phyloP scores from a whole-genome alignment of 495 filamentous ascomycete genomes.

The Aspergillus leporis region DNA sequence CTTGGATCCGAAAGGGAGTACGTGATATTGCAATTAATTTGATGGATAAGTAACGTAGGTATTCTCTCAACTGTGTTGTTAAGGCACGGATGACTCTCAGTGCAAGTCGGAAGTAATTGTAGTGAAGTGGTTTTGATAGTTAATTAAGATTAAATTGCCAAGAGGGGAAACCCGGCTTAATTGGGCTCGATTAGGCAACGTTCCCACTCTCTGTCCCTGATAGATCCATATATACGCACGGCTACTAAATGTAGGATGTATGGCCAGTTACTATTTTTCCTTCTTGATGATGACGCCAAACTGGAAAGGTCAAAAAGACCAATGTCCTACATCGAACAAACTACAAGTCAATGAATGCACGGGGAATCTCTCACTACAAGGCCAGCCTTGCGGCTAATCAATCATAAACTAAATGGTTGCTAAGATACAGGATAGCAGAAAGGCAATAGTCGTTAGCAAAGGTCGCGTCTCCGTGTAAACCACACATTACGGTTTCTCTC shows the following conservation, averaged over 20 bases:
- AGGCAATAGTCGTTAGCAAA: constrained; percentile 45
- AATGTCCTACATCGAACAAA: not conserved
- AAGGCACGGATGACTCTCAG: not conserved
- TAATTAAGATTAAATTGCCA: not conserved
- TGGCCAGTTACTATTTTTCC: too few relatives aligned
- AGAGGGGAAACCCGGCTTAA: not conserved
- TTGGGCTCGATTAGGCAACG: not conserved
- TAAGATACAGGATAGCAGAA: constrained; percentile 51
- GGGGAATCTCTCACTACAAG: constrained; percentile 21
- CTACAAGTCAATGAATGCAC: constrained; percentile 5
- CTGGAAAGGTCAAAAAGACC: not conserved
- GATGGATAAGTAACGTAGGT: not conserved
- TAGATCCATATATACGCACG: not conserved
- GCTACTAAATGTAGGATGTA: too few relatives aligned
- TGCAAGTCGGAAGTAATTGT: not conserved
- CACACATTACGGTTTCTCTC: constrained; percentile 26
- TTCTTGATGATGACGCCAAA: not conserved
- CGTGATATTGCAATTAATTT: not conserved
- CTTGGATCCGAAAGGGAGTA: not conserved
- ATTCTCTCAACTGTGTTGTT: not conserved
- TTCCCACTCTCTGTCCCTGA: not conserved
- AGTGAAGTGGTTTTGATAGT: not conserved
- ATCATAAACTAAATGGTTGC: constrained; percentile 46
- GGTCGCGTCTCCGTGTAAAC: constrained; percentile 24
- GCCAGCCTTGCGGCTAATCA: constrained; percentile 36